Conservation (phyloP, 129 eudicot species). For the Lactuca sativa region DNA sequence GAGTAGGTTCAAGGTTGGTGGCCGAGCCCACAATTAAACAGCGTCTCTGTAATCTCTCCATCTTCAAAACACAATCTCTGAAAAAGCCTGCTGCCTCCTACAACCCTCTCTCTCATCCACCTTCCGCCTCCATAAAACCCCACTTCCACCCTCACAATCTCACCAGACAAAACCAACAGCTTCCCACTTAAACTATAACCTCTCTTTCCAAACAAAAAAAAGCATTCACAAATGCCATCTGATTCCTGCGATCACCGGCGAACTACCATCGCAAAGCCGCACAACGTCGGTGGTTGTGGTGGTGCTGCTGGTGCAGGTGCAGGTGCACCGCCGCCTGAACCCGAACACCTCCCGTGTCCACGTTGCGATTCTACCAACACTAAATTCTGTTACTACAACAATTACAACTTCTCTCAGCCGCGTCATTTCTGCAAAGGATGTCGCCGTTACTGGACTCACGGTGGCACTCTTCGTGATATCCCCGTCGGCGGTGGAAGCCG, state of each 20-base stretch:
- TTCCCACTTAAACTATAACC: background rate
- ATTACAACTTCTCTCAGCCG: constrained; percentile 92
- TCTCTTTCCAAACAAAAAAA: background rate
- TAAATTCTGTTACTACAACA: constrained; percentile 89
- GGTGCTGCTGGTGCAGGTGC: constrained; percentile 18
- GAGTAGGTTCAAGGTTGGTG: constrained; percentile 37
- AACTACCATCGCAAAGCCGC: constrained; percentile 33
- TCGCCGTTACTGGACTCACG: constrained; percentile 84
- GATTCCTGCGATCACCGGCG: constrained; percentile 40
- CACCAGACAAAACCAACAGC: background rate
- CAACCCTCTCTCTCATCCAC: constrained; percentile 13
- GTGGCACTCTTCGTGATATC: constrained; percentile 73
- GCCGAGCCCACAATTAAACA: constrained; percentile 31
- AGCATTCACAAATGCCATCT: constrained; percentile 31
- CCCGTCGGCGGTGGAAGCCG: constrained; percentile 78
- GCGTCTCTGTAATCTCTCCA: constrained; percentile 22
- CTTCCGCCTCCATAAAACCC: constrained; percentile 38
- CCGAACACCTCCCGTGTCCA: constrained; percentile 79
- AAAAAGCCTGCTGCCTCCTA: constrained; percentile 1
- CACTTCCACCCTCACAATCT: constrained; percentile 15
- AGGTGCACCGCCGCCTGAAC: constrained; percentile 65
- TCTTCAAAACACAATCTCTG: constrained; percentile 1
- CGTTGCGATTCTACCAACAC: constrained; percentile 80
- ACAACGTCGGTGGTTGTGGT: constrained; percentile 12
- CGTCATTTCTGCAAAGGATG: constrained; percentile 81